These are phyloP conservation scores for Stephanodiscus minutulus DNA, from an alignment of 108 stramenopile genomes.

Conservation along the genomic window DNA sequence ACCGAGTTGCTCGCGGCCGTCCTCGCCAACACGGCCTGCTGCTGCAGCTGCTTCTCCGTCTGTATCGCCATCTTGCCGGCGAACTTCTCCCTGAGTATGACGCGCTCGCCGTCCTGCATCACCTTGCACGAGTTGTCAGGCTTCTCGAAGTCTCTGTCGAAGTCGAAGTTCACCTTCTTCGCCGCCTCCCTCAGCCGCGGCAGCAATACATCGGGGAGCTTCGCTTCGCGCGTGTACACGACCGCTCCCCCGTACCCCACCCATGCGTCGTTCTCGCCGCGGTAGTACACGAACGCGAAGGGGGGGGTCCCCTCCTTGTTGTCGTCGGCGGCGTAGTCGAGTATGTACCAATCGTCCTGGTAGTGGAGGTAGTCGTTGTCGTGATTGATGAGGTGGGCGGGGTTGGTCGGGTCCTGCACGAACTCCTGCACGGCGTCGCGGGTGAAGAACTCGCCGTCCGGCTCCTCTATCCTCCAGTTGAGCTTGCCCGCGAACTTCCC, in stretches of 20 bases:
- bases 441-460: slow-evolving; percentile 96
- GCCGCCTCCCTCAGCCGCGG: slow-evolving; percentile 82
- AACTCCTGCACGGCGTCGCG: slow-evolving; percentile 91
- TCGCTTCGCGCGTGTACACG: slow-evolving; percentile 88
- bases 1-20: slow-evolving; percentile 73
- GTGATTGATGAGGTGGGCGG: slow-evolving; percentile 91
- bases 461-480: slow-evolving; percentile 94
- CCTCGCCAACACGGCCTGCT: slow-evolving; percentile 71
- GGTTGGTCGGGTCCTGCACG: slow-evolving; percentile 85
- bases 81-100: slow-evolving; percentile 75
- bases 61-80: slow-evolving; percentile 81
- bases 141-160: slow-evolving; percentile 78
- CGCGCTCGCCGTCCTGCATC: slow-evolving; percentile 51
- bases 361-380: slow-evolving; percentile 98
- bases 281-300: slow-evolving; percentile 95
- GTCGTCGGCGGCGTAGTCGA: slow-evolving; percentile 86
- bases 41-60: slow-evolving; percentile 80
- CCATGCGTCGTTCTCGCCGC: slow-evolving; percentile 97
- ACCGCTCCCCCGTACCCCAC: slow-evolving; percentile 95
- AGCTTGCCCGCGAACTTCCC: slow-evolving; percentile 89
- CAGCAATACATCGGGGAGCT: slow-evolving; percentile 78
- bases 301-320: slow-evolving; percentile 75
- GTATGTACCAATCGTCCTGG: slow-evolving; percentile 96
- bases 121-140: slow-evolving; percentile 81
- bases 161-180: slow-evolving; percentile 83